These are phyloP conservation scores for Cladosporium sp. DNA, from an alignment of 2,329 filamentous ascomycete species.

Conservation along the genomic window DNA sequence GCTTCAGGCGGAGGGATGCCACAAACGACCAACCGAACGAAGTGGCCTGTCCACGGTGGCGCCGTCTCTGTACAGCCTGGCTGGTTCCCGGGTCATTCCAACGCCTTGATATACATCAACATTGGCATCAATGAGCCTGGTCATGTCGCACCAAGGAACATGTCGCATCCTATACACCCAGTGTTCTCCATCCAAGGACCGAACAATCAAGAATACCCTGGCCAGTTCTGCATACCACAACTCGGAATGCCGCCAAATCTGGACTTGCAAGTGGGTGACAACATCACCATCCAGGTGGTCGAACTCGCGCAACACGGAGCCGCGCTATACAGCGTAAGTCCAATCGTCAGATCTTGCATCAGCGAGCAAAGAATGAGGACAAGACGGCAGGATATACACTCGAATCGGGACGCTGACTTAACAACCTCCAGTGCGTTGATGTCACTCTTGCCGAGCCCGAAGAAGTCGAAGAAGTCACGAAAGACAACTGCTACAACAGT, in stretches of 20 bases:
- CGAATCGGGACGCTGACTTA: neutral
- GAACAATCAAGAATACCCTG: conserved; percentile 68
- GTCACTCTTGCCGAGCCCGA: conserved; percentile 81
- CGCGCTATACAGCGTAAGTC: conserved; percentile 68
- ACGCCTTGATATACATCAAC: conserved; percentile 83
- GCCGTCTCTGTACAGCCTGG: conserved; percentile 87
- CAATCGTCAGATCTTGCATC: neutral
- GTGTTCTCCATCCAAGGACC: conserved; percentile 81
- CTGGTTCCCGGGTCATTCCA: conserved; percentile 86
- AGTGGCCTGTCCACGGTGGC: conserved; percentile 83
- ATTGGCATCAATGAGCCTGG: conserved; percentile 59
- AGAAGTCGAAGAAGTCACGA: conserved; percentile 69
- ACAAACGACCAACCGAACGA: conserved; percentile 74
- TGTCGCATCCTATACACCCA: conserved; percentile 74
- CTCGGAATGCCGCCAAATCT: conserved; percentile 72
- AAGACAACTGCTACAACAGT: conserved; percentile 84
- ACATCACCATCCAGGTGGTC: conserved; percentile 83
- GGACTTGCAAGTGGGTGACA: conserved; percentile 70
- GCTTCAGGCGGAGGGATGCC: conserved; percentile 72
- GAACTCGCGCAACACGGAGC: conserved; percentile 80
- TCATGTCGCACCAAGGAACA: conserved; percentile 64
- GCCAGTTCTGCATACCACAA: conserved; percentile 82
- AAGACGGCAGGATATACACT: neutral
- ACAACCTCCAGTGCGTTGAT: conserved; percentile 68
- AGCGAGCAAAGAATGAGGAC: neutral